Conservation (phyloP, 768 basidiomycete genomes). For the Suillus cothurnatus region DNA sequence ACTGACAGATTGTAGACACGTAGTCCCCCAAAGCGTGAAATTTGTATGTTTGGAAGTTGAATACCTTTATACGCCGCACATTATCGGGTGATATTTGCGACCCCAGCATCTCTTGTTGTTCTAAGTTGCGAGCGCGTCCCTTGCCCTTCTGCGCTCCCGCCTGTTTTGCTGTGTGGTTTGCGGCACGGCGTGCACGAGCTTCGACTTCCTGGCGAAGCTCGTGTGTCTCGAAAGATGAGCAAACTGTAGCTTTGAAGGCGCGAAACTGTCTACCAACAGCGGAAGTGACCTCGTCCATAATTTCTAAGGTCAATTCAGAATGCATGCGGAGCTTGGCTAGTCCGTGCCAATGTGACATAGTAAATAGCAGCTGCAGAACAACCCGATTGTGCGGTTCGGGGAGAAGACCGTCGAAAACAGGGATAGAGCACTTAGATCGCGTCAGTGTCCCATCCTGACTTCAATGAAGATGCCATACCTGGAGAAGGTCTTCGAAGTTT, state of each 20-base stretch:
- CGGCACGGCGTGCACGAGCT: constrained; percentile 20
- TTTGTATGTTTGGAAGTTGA: too few relatives aligned
- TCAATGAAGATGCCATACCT: constrained; percentile 11
- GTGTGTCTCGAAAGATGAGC: constrained; percentile 25
- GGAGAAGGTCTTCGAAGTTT: constrained; percentile 40
- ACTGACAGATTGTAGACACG: too few relatives aligned
- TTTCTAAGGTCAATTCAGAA: constrained; percentile 21
- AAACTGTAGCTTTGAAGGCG: too few relatives aligned
- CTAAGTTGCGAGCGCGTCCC: too few relatives aligned
- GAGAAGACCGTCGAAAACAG: constrained; percentile 41
- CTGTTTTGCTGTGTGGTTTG: neutral
- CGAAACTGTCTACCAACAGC: constrained; percentile 25
- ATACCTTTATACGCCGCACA: too few relatives aligned
- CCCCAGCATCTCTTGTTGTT: too few relatives aligned
- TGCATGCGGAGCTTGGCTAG: constrained; percentile 38
- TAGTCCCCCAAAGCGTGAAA: too few relatives aligned
- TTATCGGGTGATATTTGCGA: too few relatives aligned
- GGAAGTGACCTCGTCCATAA: constrained; percentile 24
- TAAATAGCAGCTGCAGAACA: constrained; percentile 29
- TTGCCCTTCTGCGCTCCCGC: neutral
- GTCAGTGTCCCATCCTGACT: too few relatives aligned
- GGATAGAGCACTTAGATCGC: constrained; percentile 36
- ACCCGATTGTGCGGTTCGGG: constrained; percentile 23
- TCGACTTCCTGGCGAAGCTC: constrained; percentile 34
- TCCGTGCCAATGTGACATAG: constrained; percentile 36